phyloP scores from a whole-genome alignment of 2,329 filamentous ascomycete species.

The Ophiostoma ulmi region DNA sequence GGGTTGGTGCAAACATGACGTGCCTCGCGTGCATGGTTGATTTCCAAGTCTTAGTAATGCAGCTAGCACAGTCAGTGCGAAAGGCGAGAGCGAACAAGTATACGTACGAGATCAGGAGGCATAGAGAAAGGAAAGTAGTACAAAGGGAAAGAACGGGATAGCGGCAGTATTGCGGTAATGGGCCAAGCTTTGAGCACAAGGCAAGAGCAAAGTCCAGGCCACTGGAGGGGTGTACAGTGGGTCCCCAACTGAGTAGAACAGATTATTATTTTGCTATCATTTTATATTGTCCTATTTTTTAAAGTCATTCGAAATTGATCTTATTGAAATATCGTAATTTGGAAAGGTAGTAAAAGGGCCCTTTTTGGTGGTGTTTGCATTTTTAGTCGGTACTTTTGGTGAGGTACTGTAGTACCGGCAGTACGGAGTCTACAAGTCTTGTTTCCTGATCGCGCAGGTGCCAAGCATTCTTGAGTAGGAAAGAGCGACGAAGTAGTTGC shows the following conservation, averaged over 20 bases:
- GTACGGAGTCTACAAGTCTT: constrained; percentile 4
- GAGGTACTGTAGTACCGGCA: not conserved
- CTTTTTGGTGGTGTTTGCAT: too few relatives aligned
- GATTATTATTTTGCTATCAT: too few relatives aligned
- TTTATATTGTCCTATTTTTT: too few relatives aligned
- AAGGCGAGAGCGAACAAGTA: not conserved
- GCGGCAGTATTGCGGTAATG: not conserved
- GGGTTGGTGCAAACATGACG: not conserved
- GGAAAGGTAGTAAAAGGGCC: too few relatives aligned
- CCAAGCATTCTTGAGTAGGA: not conserved
- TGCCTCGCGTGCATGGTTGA: not conserved
- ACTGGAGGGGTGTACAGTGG: not conserved
- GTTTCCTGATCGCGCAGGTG: not conserved
- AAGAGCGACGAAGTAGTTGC: not conserved
- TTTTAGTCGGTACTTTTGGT: too few relatives aligned
- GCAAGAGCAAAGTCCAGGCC: not conserved
- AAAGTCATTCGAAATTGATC: too few relatives aligned
- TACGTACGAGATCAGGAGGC: not conserved
- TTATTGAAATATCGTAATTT: too few relatives aligned
- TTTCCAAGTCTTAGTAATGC: not conserved
- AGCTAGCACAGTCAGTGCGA: not conserved
- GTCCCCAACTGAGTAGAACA: too few relatives aligned
- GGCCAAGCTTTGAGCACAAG: constrained; percentile 2
- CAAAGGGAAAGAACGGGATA: not conserved
- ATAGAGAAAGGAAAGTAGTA: not conserved